Evolutionary conservation across 1,284 basidiomycete genomes (phyloP), one percentile per base, ranked within the genome.

Genomic region (Neolentinus lepideus): DNA sequence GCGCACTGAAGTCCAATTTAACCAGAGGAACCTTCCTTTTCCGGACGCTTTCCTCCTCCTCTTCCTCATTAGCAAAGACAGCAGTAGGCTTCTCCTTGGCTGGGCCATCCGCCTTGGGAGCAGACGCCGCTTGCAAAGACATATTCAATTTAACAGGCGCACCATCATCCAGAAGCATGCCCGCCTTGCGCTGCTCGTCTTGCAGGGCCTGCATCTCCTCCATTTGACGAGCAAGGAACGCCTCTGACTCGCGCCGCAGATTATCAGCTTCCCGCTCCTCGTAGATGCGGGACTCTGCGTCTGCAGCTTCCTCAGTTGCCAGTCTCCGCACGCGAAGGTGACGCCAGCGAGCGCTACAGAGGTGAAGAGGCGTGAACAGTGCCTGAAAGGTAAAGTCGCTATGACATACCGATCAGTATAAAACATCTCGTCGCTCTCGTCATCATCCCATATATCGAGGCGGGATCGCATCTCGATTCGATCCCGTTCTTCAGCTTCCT

Each of bases 191-290:
- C 64, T 95, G 91, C 65, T 92, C 87, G 51, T 90, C 88, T 21
- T 90, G 90, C 26, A 94, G 72, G 0, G 88, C 85, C 58, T 91
- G 89, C 81, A 94, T 85, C 68, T 95, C 92, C 59, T 90, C 90
- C 88, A 94, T 92, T 66, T 95, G 92, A 54, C 84, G 78, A 38
- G 90, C 88, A 54, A 94, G 76, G 77, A 94, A 94, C 59, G 85
- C 87, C 69, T 94, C 92, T 0, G 90, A 92, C 70, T 94, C 92
- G 26, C 83, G 79, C 45, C 90, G 84, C 21, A 94, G 74, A 61
- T 92, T 90, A 63, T 90, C 90, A 1, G 82, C 79, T 70, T 95
- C 92, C 51, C 88, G 86, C 53, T 89, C 88, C 69, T 95, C 93
- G 57, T 85, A 86, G 36, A 79, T 71, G 21, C 90, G 81, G 25